phyloP scores from a whole-genome alignment of 1,284 basidiomycete genomes.

The Moesziomyces antarcticus region DNA sequence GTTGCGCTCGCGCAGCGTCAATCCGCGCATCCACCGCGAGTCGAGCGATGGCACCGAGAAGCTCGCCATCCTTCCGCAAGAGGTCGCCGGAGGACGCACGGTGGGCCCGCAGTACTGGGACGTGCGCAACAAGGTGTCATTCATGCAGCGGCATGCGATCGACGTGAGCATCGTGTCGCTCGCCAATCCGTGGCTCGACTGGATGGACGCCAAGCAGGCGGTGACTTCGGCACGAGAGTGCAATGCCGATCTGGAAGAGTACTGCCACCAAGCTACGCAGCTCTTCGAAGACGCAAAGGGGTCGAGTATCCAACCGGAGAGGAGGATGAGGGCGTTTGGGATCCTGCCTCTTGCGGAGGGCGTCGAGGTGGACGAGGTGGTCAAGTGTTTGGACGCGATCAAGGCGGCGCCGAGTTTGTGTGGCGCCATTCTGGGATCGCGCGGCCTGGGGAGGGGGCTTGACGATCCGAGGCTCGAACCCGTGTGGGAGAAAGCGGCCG shows the following conservation, averaged over 20 bases:
- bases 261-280: slow-evolving; percentile 71
- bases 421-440: slow-evolving; percentile 85
- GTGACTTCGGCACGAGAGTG: slow-evolving; percentile 75
- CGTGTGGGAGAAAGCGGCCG: slow-evolving; percentile 75
- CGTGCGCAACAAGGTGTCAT: slow-evolving; percentile 77
- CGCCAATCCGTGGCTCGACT: slow-evolving; percentile 90
- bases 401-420: slow-evolving; percentile 62
- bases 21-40: slow-evolving; percentile 28
- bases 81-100: slow-evolving; percentile 75
- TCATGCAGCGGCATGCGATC: slow-evolving; percentile 81
- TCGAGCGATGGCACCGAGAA: slow-evolving; percentile 66
- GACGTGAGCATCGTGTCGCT: slow-evolving; percentile 71
- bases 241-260: slow-evolving; percentile 80
- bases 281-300: slow-evolving; percentile 54
- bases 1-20: slow-evolving; percentile 15
- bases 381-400: slow-evolving; percentile 77
- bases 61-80: slow-evolving; percentile 78
- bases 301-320: slow-evolving; percentile 70
- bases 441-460: slow-evolving; percentile 80
- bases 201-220: slow-evolving; percentile 78
- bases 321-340: slow-evolving; percentile 81
- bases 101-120: slow-evolving; percentile 82
- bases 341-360: slow-evolving; percentile 81
- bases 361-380: slow-evolving; percentile 72
- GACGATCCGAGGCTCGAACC: slow-evolving; percentile 78